Evolutionary conservation across 1,139 yeast genomes (phyloP), one percentile per base, ranked within the genome.

Genomic region (Entelexis paramagnoliae): DNA sequence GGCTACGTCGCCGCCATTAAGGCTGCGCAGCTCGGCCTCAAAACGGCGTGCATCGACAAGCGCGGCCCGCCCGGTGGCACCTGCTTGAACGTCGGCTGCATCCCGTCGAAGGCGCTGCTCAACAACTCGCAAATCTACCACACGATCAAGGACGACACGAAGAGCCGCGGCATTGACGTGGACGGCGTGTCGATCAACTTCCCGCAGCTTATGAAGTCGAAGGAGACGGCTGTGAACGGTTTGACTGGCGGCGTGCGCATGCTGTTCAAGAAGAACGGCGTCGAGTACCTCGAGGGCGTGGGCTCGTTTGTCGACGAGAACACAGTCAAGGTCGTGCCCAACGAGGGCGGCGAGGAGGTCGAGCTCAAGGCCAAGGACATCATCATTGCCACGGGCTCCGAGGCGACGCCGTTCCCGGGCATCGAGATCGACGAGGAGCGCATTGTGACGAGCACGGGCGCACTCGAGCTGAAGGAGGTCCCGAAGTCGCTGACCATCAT

Each of bases 321-420:
- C 68, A 80, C 76, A 62, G 68, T 93, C 59, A 76, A 78, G 66
- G 93, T 93, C 59, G 81, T 79, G 60, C 95, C 96, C 59, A 79
- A 83, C 59, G 96, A 89, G 62, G 96, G 95, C 52, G 74, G 81
- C 57, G 88, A 81, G 67, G 78, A 77, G 56, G 73, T 79, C 48
- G 67, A 70, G 30, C 70, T 91, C 56, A 79, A 79, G 63, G 94
- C 95, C 58, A 85, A 87, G 67, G 81, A 91, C 73, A 75, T 89
- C 68, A 85, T 93, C 67, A 80, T 93, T 68, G 99, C 99, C 62
- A 93, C 99, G 46, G 99, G 99, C 58, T 89, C 97, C 41, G 99
- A 93, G 72, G 89, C 91, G 58, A 84, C 96, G 47, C 96, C 98
- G 51, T 93, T 93, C 91, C 98, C 98, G 63, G 98, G 98, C 57